Base-by-base conservation (phyloP, 163 green algal genomes). In the Volvox carteri region DNA sequence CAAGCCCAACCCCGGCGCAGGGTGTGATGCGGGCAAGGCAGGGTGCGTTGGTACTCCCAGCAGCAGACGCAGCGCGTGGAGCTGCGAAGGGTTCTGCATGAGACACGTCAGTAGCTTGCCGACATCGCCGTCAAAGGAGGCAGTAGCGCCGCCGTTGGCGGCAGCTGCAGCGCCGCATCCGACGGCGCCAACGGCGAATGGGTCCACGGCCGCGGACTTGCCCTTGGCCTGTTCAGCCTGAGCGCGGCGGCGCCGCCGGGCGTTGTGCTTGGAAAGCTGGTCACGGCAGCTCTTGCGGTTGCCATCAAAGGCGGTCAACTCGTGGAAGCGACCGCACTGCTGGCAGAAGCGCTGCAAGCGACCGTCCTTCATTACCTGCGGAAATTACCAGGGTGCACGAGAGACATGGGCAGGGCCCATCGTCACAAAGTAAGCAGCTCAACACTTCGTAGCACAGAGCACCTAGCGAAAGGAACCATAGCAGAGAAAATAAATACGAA, bases 331-430 rank as follows among this genome's bases (percentile, higher is more conserved):
- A 18, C 94, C 94, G 87, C 95, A 98, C 92, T 97, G 95, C 92
- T 96, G 95, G 91, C 95, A 97, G 92, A 97, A 98, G 84, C 96
- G 95, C 89, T 97, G 93, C 89, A 94, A 85, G 9, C 90, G 75
- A n/a, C 96, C 95, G 52, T 94, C 88, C 92, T 94, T 94, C 88
- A 95, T 79, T 25, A 95, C 91, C 86, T 93, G 86, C 33, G 14
- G n/a, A 84, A n/a, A 39, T 73, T 73, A 48, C 28, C 30, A 48
- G n/a, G n/a, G n/a, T n/a, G n/a, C n/a, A n/a, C n/a, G n/a, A n/a
- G n/a, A n/a, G n/a, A n/a, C n/a, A n/a, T n/a, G n/a, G n/a, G n/a
- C n/a, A n/a, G n/a, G n/a, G n/a, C n/a, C n/a, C n/a, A n/a, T n/a
- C n/a, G n/a, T n/a, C n/a, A n/a, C n/a, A n/a, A n/a, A n/a, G n/a